Evolutionary conservation across 495 filamentous ascomycete genomes (phyloP), one percentile per base, ranked within the genome.

Genomic region (Penicillium ochrochloron): DNA sequence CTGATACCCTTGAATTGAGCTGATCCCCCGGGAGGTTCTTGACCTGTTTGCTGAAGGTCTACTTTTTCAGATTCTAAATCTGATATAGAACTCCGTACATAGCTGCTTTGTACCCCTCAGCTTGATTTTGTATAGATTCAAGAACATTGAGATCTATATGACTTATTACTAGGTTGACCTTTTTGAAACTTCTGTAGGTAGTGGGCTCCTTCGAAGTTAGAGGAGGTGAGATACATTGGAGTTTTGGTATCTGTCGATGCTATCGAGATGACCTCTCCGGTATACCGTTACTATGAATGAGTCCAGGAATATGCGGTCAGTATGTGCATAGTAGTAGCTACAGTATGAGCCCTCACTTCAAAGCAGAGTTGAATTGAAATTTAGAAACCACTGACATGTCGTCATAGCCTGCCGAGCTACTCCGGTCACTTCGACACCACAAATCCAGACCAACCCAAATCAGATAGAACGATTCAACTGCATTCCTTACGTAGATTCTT

Each of bases 391-490:
- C 41, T 9, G n/a, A 17, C 2, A 44, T 44, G 41, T 19, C 41
- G 41, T 19, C 41, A 44, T 44, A 44, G 6, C 17, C 7, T 19
- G 3, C n/a, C 17, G 17, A 4, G 4, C n/a, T 41, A 5, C 37
- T 41, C 5, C 5, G 37, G 31, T 19, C 9, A 44, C n/a, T n/a
- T 19, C 8, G 17, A 48, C 5, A 17, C 3, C 2, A 50, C 57
- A 42, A 44, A 21, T 4, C 25, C 25, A 27, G 9, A 39, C 14
- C 17, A 42, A 3, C 25, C 37, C 60, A 35, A 11, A 44, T 62
- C 57, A 56, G 57, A 62, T 62, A 44, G 51, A 60, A 53, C 14
- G 70, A 76, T 72, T 73, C 1, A 33, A 7, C 8, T 27, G 25
- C 31, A 33, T 33, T 33, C 31, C 31, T 9, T 33, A 33, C 5